Base-by-base conservation (phyloP, 2,329 filamentous ascomycete species). In the Apiospora rasikravindrae region DNA sequence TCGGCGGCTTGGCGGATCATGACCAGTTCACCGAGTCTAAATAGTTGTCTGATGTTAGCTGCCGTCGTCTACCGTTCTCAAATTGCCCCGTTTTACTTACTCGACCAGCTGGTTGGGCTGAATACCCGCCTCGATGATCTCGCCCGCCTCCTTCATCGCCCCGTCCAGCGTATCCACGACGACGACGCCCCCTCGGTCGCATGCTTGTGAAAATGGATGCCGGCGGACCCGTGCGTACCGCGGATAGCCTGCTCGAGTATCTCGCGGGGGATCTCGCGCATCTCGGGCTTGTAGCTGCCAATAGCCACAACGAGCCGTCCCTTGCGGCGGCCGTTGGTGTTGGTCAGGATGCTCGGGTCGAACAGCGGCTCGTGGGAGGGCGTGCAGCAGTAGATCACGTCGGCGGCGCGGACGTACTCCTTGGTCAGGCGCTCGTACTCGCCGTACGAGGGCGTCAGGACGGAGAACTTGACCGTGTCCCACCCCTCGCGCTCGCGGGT, bases 371-470 rank as follows among this genome's bases (percentile, higher is more conserved):
- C 85, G 0, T 87, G 88, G 0, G 91, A 92, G 0, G 95, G 94
- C 1, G 95, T 98, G 75, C 94, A 97, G 83, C 94, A 96, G 83
- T 97, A 96, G 49, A 98, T 93, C 13, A 93, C 92, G 77, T 96
- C 94, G 0, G 93, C 90, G 11, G 89, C 89, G 49, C 90, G 85
- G 69, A 98, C 86, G 69, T 94, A 89, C 49, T 92, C 89, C 77
- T 92, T 92, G 47, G 95, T 82, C 26, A 96, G 84, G 1, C 94
- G 82, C 10, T 85, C 81, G 77, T 87, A 91, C 77, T 91, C 95
- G 71, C 88, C 90, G 75, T 96, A 96, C 1, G 88, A 86, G 0
- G 91, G 91, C 7, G 93, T 95, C 67, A 92, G 77, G 26, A 91
- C 82, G 44, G 89, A 89, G 77, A 96, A 95, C 76, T 94, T 91